Percentiles rank a stretch among this genome's conserved stretches.
phyloP scores from a whole-genome alignment of 495 filamentous ascomycete genomes.

The Neurospora sp. region DNA sequence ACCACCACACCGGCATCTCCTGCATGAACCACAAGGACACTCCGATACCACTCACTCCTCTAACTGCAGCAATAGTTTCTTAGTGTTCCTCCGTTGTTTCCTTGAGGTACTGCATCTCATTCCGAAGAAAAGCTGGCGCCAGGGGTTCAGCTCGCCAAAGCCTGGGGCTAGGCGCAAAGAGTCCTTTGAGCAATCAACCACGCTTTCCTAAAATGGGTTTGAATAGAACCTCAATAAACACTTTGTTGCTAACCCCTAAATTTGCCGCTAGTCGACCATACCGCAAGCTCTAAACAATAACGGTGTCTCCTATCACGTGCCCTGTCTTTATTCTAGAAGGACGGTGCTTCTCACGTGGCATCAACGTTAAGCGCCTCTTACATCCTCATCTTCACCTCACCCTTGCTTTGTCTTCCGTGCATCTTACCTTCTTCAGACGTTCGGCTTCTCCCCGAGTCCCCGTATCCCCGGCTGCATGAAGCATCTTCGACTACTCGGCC shows the following conservation, averaged over 20 bases:
- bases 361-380: not conserved
- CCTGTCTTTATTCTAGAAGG: not conserved
- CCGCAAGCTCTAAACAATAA: not conserved
- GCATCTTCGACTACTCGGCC: not conserved
- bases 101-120: not conserved
- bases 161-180: not conserved
- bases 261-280: not conserved
- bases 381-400: not conserved
- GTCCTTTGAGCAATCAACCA: not conserved
- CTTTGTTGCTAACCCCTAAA: not conserved
- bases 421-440: not conserved
- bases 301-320: not conserved
- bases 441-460: not conserved
- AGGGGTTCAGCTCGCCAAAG: not conserved
- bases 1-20: not conserved
- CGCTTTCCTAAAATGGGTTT: conserved; percentile 20
- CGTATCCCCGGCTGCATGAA: not conserved
- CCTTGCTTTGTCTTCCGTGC: not conserved
- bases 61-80: not conserved
- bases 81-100: not conserved
- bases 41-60: not conserved
- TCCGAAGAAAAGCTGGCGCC: not conserved
- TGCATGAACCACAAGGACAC: not conserved
- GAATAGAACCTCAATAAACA: conserved; percentile 26
- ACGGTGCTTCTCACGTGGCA: not conserved